phyloP scores from a whole-genome alignment of 1,284 basidiomycete genomes.

The Hemileia vastatrix region DNA sequence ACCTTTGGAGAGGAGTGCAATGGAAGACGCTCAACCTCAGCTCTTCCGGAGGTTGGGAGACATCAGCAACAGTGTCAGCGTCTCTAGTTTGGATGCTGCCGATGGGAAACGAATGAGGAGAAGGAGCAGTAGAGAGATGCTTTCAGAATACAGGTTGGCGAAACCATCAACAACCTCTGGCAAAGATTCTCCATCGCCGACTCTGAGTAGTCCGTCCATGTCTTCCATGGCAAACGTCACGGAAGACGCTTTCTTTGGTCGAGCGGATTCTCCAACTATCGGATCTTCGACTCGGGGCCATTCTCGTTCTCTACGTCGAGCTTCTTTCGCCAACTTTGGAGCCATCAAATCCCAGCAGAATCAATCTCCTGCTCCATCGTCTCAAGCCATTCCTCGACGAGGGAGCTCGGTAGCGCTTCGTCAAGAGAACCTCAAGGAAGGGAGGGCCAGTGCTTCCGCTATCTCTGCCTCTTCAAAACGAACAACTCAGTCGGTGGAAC shows the following conservation, averaged over 20 bases:
- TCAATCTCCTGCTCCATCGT: not conserved
- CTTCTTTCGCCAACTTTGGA: not conserved
- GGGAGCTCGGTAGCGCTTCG: not conserved
- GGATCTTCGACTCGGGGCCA: too few relatives aligned
- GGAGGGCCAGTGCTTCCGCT: not conserved
- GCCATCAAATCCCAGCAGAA: not conserved
- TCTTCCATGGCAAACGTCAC: not conserved
- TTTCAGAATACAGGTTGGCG: constrained; percentile 38
- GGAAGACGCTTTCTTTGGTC: not conserved
- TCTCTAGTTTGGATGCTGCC: not conserved
- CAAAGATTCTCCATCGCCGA: not conserved
- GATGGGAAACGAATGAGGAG: constrained; percentile 22
- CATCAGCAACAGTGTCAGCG: not conserved
- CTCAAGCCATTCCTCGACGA: not conserved
- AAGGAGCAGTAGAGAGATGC: constrained; percentile 36
- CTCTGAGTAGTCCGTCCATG: not conserved
- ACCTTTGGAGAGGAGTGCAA: constrained; percentile 14
- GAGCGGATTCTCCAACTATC: not conserved
- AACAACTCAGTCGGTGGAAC: too few relatives aligned
- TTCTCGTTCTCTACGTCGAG: not conserved
- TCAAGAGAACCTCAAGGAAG: not conserved
- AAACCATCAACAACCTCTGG: not conserved
- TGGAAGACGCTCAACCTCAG: constrained; percentile 16
- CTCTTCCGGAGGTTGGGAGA: not conserved
- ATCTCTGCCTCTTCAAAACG: too few relatives aligned